Base-by-base conservation (phyloP, 306 rosid species). In the Cicer arietinum region DNA sequence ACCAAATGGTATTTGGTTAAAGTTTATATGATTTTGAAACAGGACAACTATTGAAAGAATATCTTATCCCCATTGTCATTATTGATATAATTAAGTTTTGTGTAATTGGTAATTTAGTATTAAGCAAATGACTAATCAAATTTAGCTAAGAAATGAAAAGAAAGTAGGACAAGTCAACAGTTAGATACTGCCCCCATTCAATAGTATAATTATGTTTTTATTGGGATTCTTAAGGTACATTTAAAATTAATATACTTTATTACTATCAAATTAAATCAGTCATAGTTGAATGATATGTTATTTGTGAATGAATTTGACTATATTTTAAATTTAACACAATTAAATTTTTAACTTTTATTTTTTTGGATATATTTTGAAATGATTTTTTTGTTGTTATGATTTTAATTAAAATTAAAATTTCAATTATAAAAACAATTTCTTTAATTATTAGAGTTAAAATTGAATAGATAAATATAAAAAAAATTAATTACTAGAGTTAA, bases 131-230 rank as follows among this genome's bases (percentile, higher is more conserved):
- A 66, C 39, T 42, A 73, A 46, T 20, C 66, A 71, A 54, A 13
- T 42, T 64, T 5, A 18, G 52, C 52, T 30, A 45, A 44, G 12
- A 67, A 67, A 67, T 57, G 37, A 16, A 56, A 67, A 25, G 14
- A 68, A 56, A 77, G 14, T 65, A 1, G 52, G 75, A 71, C 64
- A 71, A 67, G 75, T 58, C 76, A 81, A 64, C 37, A 64, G 43
- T 57, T 68, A 69, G 80, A 67, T 50, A 42, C 18, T 77, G 66
- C 39, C 12, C 3, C 61, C 44, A 59, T 72, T 50, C 37, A 68
- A 60, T 73, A 13, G 64, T 43, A 67, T 80, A 60, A 42, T 53
- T 13, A 59, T 67, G 80, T 30, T 30, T 30, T 30, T 3, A 30
- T 6, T 0, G 5, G 4, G 5, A 30, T 0, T 30, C 4, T 4